Percentiles rank a stretch among this genome's conserved stretches.
These are phyloP conservation scores for Capronia epimyces DNA, from an alignment of 2,329 filamentous ascomycete genomes.

Conservation along the genomic window DNA sequence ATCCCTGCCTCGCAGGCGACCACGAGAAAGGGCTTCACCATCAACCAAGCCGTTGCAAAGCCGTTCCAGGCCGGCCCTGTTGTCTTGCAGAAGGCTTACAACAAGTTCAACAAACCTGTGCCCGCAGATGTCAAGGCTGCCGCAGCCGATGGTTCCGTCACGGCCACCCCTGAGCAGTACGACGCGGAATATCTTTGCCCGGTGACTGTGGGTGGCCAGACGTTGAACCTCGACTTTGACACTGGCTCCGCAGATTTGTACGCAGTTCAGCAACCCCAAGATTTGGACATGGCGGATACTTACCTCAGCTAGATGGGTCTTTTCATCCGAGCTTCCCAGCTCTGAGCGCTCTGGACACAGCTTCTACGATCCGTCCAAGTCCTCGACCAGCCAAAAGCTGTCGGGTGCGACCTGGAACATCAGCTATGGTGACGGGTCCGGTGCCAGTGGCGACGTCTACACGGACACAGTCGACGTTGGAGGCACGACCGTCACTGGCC, in stretches of 20 bases:
- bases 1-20: conserved; percentile 9
- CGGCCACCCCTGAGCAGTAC: conserved; percentile 43
- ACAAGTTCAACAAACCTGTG: conserved; percentile 26
- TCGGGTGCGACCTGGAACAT: conserved; percentile 54
- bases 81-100: conserved; percentile 21
- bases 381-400: conserved; percentile 43
- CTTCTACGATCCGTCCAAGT: conserved; percentile 51
- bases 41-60: conserved; percentile 23
- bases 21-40: conserved; percentile 25
- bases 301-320: conserved; percentile 53
- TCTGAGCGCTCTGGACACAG: conserved; percentile 50
- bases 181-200: conserved; percentile 58
- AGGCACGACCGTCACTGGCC: conserved; percentile 52
- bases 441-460: conserved; percentile 60
- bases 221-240: conserved; percentile 63
- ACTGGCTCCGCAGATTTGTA: conserved; percentile 65
- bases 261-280: conserved; percentile 27
- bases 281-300: background rate
- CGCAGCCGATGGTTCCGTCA: conserved; percentile 22
- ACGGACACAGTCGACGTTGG: conserved; percentile 60
- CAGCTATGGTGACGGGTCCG: conserved; percentile 60
- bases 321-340: conserved; percentile 53
- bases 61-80: conserved; percentile 25
- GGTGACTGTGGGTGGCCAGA: conserved; percentile 59
- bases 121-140: conserved; percentile 21